phyloP scores from a whole-genome alignment of 352 stramenopile genomes.

The Globisporangium splendens region DNA sequence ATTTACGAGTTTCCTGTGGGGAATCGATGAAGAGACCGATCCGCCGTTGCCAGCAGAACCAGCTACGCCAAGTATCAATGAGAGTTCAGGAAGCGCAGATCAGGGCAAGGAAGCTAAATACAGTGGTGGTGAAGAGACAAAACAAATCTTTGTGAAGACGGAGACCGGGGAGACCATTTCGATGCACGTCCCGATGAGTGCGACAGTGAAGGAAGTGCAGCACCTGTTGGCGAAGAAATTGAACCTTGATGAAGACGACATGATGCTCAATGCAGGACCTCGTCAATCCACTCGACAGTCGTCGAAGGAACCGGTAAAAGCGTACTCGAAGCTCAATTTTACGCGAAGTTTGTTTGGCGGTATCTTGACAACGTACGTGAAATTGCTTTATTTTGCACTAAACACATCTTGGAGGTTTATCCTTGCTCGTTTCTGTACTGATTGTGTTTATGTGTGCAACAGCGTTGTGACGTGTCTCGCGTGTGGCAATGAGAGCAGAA shows the following conservation, averaged over 20 bases:
- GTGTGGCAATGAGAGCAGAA: conserved; percentile 51
- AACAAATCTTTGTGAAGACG: conserved; percentile 66
- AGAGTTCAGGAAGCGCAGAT: conserved; percentile 17
- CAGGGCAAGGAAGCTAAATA: background rate
- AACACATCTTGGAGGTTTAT: no score
- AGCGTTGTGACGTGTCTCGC: conserved; percentile 40
- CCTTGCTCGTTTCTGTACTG: background rate
- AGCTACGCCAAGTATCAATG: background rate
- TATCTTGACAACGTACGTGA: conserved; percentile 45
- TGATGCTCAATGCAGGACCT: conserved; percentile 35
- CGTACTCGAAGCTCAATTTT: conserved; percentile 56
- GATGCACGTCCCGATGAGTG: conserved; percentile 41
- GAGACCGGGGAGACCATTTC: conserved; percentile 58
- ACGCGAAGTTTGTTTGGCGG: conserved; percentile 56
- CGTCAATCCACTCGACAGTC: conserved; percentile 24
- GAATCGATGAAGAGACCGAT: conserved; percentile 73
- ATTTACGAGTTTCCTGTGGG: conserved; percentile 90
- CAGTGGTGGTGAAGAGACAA: conserved; percentile 22
- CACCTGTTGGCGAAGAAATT: conserved; percentile 49
- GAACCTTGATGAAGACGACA: conserved; percentile 49
- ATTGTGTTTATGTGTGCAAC: conserved; percentile 1
- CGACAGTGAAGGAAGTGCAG: conserved; percentile 50
- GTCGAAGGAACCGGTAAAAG: conserved; percentile 20
- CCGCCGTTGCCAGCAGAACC: conserved; percentile 18
- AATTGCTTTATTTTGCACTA: no score